Evolutionary conservation across 208 protist species (phyloP), one percentile per base, ranked within the genome.

Genomic region (Leishmania major): DNA sequence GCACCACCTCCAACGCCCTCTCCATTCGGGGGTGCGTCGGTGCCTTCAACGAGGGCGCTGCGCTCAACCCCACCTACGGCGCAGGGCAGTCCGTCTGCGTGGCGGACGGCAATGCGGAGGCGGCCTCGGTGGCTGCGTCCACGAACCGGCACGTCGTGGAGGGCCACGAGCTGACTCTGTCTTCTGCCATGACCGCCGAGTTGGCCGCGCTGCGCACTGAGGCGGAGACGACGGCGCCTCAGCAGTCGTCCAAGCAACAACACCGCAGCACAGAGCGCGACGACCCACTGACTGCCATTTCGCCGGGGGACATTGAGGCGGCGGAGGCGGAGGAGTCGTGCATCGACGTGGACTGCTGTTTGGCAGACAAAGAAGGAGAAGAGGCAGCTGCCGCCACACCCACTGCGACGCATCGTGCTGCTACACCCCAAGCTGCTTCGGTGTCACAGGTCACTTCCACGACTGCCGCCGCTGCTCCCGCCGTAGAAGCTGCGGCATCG

Each of bases 41-140:
- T 25, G 78, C 67, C 78, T 83, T 80, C 78, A 77, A 86, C 79
- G 83, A 80, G 1, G 75, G 69, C 5, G 55, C n/a, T 11, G 79
- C 73, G 64, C 67, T 19, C 45, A 80, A 77, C 67, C 47, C 72
- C 35, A 51, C 15, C 60, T 69, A 15, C 71, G 47, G 1, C 43
- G 71, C 55, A 35, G 72, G 28, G 37, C 76, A 72, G 72, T 7
- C 17, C 31, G 51, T 47, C 72, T 11, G 35, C 28, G 77, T 59
- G 49, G 59, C 2, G 53, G 70, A 51, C 6, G 53, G 22, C 28
- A 37, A 47, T 55, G 25, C 35, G 19, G 45, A 35, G 49, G 45
- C 13, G 1, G 60, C 37, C 15, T 51, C 55, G 60, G 73, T 25
- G 8, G 10, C 25, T 28, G 7, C 31, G 45, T 59, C 73, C 3